A percentile compares a stretch with the other conserved stretches of the same genome.
phyloP scores from a whole-genome alignment of 345 rosid species.

The Raphanus raphanistrum region DNA sequence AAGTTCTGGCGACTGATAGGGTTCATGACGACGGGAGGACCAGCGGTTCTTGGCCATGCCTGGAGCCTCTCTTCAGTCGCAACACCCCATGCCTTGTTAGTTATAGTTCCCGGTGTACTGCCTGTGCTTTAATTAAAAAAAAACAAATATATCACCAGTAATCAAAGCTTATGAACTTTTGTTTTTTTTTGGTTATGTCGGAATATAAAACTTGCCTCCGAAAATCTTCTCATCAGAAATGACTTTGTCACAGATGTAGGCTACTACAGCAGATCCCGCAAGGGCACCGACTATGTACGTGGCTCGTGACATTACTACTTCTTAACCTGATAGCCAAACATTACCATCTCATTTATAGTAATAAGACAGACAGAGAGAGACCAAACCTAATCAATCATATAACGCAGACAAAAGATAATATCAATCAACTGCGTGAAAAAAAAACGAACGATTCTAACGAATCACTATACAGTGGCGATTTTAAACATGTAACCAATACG shows the following conservation, averaged over 20 bases:
- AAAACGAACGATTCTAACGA: not conserved
- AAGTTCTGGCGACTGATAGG: conserved; percentile 95
- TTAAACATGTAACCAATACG: no score
- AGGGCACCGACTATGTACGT: conserved; percentile 58
- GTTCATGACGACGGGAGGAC: conserved; percentile 92
- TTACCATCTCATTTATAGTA: not conserved
- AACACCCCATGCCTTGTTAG: conserved; percentile 74
- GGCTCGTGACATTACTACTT: conserved; percentile 25
- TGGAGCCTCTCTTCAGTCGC: conserved; percentile 86
- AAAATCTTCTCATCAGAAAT: conserved; percentile 69
- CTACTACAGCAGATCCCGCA: conserved; percentile 57
- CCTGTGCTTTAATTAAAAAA: conserved; percentile 20
- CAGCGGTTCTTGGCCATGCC: conserved; percentile 97
- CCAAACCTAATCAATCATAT: not conserved
- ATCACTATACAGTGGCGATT: no score
- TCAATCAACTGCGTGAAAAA: not conserved
- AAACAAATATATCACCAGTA: not conserved
- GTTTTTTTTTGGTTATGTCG: not conserved
- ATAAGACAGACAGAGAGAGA: not conserved
- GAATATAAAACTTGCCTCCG: conserved; percentile 49
- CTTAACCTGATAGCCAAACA: not conserved
- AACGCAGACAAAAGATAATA: not conserved
- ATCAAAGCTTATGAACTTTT: not conserved
- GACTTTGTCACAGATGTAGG: conserved; percentile 56
- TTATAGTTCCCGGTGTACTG: conserved; percentile 66